Base-by-base conservation (phyloP, 257 asterid species). In the Solanum microdontum region DNA sequence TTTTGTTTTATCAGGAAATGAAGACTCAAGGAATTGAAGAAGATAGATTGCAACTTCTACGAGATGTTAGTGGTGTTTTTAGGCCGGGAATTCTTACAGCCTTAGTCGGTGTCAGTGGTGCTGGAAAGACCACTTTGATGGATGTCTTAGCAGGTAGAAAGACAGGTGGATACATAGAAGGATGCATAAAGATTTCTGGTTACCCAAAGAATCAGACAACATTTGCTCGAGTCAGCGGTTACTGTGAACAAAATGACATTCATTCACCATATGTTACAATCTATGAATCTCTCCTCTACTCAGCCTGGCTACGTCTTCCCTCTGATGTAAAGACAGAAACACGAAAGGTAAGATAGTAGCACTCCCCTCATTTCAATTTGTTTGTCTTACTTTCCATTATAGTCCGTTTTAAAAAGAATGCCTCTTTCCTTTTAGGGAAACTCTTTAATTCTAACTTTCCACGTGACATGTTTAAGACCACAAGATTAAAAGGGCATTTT, bases 81-180 rank as follows among this genome's bases (percentile, higher is more conserved):
- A 90, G 96, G 92, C 98, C 98, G 1, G 97, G 98, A 26, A 88
- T 95, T 85, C 89, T 95, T 13, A 95, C 98, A 72, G 98, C 98
- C 12, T 84, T 95, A 75, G 97, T 95, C 1, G 98, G 98, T 69
- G 97, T 95, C 33, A 95, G 98, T 89, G 98, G 98, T 43, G 98
- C 98, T 40, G 98, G 98, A 91, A 95, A 95, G 92, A 94, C 98
- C 33, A 95, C 98, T 37, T 92, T 95, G 83, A 95, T 95, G 98
- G 98, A 95, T 84, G 98, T 95, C 84, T 92, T 95, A 79, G 98
- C 98, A 0, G 98, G 98, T 66, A 88, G 98, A 84, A 95, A 95
- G 48, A 95, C 98, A 3, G 98, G 97, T 24, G 98, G 98, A 3
- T 91, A 93, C 82, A 94, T 90, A 0, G 98, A 95, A 93, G 98